These are phyloP conservation scores for Hyphodiscus sp. DNA, from an alignment of 2,329 filamentous ascomycete genomes.

Conservation along the genomic window DNA sequence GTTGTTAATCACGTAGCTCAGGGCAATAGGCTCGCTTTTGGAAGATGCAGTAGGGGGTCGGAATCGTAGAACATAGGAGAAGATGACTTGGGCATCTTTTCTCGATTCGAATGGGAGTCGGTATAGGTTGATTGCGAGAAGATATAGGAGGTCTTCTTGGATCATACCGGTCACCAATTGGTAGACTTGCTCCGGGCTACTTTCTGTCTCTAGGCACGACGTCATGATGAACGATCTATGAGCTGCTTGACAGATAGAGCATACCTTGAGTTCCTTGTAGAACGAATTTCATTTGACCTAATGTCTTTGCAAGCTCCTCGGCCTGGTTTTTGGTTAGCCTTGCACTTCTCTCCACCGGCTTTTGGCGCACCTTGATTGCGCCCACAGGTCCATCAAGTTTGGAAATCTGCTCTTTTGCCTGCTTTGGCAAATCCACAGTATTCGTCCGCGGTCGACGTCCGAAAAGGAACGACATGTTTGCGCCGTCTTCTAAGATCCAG, in stretches of 20 bases:
- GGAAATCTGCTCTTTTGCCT: slow-evolving; percentile 55
- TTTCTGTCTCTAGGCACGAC: slow-evolving; percentile 65
- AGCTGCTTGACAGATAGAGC: slow-evolving; percentile 12
- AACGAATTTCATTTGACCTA: slow-evolving; percentile 86
- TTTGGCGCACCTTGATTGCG: slow-evolving; percentile 45
- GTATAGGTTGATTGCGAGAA: slow-evolving; percentile 76
- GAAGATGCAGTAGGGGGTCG: slow-evolving; percentile 62
- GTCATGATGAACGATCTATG: slow-evolving; percentile 1
- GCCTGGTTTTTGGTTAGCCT: slow-evolving; percentile 44
- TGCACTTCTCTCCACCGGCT: not conserved
- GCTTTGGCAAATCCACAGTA: slow-evolving; percentile 45
- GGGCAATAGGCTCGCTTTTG: slow-evolving; percentile 70
- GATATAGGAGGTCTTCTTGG: slow-evolving; percentile 80
- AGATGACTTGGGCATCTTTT: slow-evolving; percentile 92
- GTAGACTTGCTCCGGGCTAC: slow-evolving; percentile 79
- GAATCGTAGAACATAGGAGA: slow-evolving; percentile 91
- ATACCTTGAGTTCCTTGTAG: slow-evolving; percentile 89
- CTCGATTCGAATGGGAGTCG: slow-evolving; percentile 90
- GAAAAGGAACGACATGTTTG: slow-evolving; percentile 64
- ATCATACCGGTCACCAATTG: slow-evolving; percentile 79
- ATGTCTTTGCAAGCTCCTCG: slow-evolving; percentile 80
- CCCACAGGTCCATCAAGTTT: slow-evolving; percentile 53
- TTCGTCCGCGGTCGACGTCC: slow-evolving; percentile 53
- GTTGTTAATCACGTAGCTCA: slow-evolving; percentile 82
- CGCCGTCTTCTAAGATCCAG: not conserved